These are phyloP conservation scores for Moricandia moricandioides DNA, from an alignment of 345 rosid genomes.

Conservation along the genomic window DNA sequence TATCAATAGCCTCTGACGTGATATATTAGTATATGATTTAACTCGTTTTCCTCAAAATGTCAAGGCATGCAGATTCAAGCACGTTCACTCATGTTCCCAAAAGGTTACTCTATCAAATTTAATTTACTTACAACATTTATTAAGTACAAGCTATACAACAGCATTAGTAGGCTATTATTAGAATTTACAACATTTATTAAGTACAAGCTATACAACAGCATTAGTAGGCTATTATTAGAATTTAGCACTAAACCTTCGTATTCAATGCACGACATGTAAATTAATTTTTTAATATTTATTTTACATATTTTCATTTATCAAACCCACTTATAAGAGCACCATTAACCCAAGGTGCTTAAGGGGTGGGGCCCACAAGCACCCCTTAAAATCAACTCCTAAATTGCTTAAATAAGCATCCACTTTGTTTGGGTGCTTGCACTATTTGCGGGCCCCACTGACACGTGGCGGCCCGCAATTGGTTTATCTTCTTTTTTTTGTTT, in stretches of 20 bases:
- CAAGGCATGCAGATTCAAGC: slow-evolving; percentile 37
- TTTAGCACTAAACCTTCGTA: slow-evolving; percentile 18
- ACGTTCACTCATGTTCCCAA: slow-evolving; percentile 38
- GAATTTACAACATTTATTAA: not conserved
- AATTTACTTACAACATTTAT: not conserved
- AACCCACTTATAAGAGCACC: no score
- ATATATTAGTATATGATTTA: slow-evolving; percentile 16
- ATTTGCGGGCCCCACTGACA: no score
- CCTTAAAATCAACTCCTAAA: no score
- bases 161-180: slow-evolving; percentile 14
- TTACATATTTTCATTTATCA: slow-evolving; percentile 10
- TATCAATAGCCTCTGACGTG: slow-evolving; percentile 22
- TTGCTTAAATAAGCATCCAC: no score
- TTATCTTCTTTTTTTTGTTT: no score
- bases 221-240: slow-evolving; percentile 24
- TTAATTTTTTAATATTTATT: not conserved
- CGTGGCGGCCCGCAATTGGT: no score
- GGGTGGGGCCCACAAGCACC: no score
- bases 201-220: slow-evolving; percentile 15
- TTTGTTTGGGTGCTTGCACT: no score
- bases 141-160: slow-evolving; percentile 4
- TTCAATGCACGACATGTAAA: slow-evolving; percentile 34
- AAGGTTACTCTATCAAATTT: slow-evolving; percentile 28
- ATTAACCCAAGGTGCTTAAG: no score
- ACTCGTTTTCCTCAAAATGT: slow-evolving; percentile 27